Base-by-base conservation (phyloP, 1,284 basidiomycete genomes). In the Irpex sp. region DNA sequence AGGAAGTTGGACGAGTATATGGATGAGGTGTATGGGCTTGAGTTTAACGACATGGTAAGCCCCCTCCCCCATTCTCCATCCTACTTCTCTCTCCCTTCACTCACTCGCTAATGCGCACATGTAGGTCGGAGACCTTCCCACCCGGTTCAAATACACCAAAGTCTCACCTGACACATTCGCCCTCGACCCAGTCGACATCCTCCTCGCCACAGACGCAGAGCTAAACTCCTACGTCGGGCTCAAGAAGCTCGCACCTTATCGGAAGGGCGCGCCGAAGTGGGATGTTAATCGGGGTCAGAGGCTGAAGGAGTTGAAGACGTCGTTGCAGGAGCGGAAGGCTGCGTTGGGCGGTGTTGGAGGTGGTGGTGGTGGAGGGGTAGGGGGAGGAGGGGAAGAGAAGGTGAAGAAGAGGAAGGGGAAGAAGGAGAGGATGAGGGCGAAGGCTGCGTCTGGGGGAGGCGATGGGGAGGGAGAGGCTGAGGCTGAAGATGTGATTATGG, bases 11-110 rank as follows among this genome's bases (percentile, higher is more conserved):
- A 95, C 62, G 82, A 92, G 70, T 93, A 96, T 69, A 92, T 98
- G 87, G 92, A 96, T 66, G 92, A 96, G 73, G 82, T 98, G 60
- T 92, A 95, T 74, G 86, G 82, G 36, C 82, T 98, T 17, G 96
- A 98, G 69, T 97, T 98, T 80, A 98, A 98, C 76, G 96, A 98
- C 74, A 86, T 97, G 81, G 94, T 96, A 66, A 70, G 89, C 78
- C 3, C 59, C 44, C n/a, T n/a, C 60, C 57, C 47, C 55, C 31
- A 31, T 3, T 26, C 21, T 26, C 3, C 21, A 26, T 26, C 21
- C 21, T 1, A 26, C 21, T 26, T 26, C 21, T 26, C 21, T 26
- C n/a, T n/a, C n/a, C n/a, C 26, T 26, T 2, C 26, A 26, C 3
- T 26, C 26, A 4, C 2, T 26, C 3, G 4, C 26, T 4, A 26